Conservation (phyloP, 78 protist species). For the Dictyostelium brefeldianum region DNA sequence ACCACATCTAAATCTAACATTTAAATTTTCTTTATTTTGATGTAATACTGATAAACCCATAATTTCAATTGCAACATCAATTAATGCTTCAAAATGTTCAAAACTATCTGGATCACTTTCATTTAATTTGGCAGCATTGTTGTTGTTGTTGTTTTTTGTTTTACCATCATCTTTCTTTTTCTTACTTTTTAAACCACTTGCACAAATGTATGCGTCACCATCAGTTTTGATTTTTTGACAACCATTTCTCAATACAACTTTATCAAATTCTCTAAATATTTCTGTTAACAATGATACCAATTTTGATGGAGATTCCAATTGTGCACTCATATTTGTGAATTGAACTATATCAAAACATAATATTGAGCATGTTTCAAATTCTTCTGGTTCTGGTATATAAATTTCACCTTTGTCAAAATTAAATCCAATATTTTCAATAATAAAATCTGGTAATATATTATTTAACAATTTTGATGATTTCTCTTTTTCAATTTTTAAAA, state of each 20-base stretch:
- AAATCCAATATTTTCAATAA: conserved; percentile 24
- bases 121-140: neutral
- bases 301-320: conserved; percentile 23
- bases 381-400: conserved; percentile 37
- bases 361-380: conserved; percentile 60
- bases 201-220: conserved; percentile 81
- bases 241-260: conserved; percentile 32
- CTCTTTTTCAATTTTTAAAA: conserved; percentile 54
- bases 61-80: conserved; percentile 45
- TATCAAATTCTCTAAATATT: conserved; percentile 88
- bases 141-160: neutral
- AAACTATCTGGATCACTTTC: neutral
- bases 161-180: neutral
- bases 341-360: conserved; percentile 86
- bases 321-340: conserved; percentile 73
- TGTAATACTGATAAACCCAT: conserved; percentile 16
- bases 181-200: conserved; percentile 51
- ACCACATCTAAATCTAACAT: conserved; percentile 72
- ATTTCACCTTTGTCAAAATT: neutral
- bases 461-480: conserved; percentile 55
- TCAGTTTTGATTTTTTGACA: conserved; percentile 80
- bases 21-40: neutral
- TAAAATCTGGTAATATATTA: conserved; percentile 72
- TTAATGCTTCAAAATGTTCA: neutral
- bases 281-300: conserved; percentile 83